Evolutionary conservation across 768 basidiomycete species (phyloP), one percentile per base, ranked within the genome.

Genomic region (Asterophora lycoperdoides): DNA sequence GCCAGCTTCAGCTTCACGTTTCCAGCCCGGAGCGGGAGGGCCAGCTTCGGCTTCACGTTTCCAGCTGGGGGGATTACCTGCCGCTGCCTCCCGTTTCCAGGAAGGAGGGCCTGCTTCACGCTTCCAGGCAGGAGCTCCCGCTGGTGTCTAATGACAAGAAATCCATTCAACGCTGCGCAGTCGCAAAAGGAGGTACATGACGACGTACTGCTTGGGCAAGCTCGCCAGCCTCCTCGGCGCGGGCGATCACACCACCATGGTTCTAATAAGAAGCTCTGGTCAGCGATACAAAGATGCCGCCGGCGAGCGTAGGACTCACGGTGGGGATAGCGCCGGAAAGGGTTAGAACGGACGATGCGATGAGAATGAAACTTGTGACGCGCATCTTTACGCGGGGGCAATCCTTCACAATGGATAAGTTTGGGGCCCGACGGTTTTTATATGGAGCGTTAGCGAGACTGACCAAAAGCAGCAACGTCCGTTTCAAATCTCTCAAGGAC

Each of bases 371-470:
- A 46, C 56, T 54, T 44, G 62, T 44, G 44, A 68, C 46, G 40
- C 66, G 68, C 68, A 71, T 69, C 30, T 55, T 58, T 51, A 32
- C 38, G 23, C 41, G 50, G 49, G 49, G 56, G 53, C 44, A 51
- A 51, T 50, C 55, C 48, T 44, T 45, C 35, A 8, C 38, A 47
- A 17, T 23, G 23, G 44, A 20, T 42, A 46, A 46, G 35, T 42
- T 49, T 53, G 48, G 51, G 52, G 30, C 2, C 52, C 20, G 19
- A 49, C 3, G 40, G 34, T 33, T 36, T 55, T 59, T 59, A 59
- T 59, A 54, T 49, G 26, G 17, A 35, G 50, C 51, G 45, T 48
- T 52, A 32, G 26, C 52, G 34, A 55, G 48, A 36, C 29, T 34
- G 15, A 46, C 64, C 60, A 49, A 60, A 64, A 54, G 45, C 53